Evolutionary conservation across 192 early-diverging fungal genomes (phyloP), one percentile per base, ranked within the genome.

Genomic region (Linnemannia exigua): DNA sequence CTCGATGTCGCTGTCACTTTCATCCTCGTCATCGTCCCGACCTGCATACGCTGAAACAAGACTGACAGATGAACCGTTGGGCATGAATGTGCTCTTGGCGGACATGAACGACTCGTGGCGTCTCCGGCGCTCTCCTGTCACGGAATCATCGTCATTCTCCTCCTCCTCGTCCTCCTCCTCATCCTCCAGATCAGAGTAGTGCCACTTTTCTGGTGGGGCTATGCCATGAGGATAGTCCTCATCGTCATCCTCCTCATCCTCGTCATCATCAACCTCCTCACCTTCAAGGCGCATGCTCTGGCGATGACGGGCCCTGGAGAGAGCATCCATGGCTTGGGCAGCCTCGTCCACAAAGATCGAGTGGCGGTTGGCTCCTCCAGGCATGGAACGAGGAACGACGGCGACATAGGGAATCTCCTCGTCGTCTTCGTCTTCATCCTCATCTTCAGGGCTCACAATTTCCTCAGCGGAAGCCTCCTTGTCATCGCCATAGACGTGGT

Each of bases 41-140:
- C 52, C 58, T 67, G 76, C 79, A 66, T 77, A 72, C 19, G 37
- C 52, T 41, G 73, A 75, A 14, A 72, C 74, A 50, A 86, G 78
- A 33, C 84, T 86, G 35, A 80, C 84, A 44, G 84, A 52, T 9
- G 84, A 86, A 44, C 77, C 69, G 48, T 79, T 77, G 31, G 52
- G 69, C 54, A 75, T 70, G 36, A 79, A 48, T 8, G 76, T 70
- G n/a, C 77, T 79, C 78, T 86, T 86, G 58, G 84, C 84, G 3
- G 84, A 86, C 84, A 86, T 86, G 51, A 86, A 86, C 0, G 78
- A 80, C 48, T 86, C 84, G 41, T 86, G 84, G 61, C 76, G 79
- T 38, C 70, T 74, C 38, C 81, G 54, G 68, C 79, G 67, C 38
- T 75, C 72, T 0, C 73, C 77, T 28, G 69, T 41, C 19, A 22